Evolutionary conservation across 805 yeast genomes (phyloP), one percentile per base, ranked within the genome.

Genomic region (Candida pini): DNA sequence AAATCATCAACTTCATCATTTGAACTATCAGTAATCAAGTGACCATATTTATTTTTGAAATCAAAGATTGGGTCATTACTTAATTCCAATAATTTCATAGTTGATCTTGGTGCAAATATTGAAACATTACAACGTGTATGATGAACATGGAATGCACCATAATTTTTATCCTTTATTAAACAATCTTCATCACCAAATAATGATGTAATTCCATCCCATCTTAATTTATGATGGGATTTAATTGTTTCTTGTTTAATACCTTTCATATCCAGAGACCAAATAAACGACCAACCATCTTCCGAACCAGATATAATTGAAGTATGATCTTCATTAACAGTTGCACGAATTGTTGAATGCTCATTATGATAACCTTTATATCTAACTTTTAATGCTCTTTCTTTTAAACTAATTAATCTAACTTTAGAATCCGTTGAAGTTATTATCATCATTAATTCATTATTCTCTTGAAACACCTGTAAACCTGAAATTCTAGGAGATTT

Each of bases 51-150:
- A 18, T 40, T 35, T 22, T 47, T 60, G 34, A 84, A 53, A 40
- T 85, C 95, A 56, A 72, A 86, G 5, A 89, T 75, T 8, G 83
- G 75, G 56, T 88, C 97, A 50, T 83, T 83, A 1, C 95, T 81
- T 26, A 78, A 62, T 30, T 81, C 78, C 26, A 89, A 56, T 10
- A 80, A 61, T 42, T 75, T 77, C 31, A 73, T 66, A 0, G 95
- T 81, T 4, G 66, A 64, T 14, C 71, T 61, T 0, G 96, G 96
- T 1, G 94, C 96, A 59, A 87, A 74, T 1, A 76, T 49, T 0
- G 95, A 89, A 25, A 73, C 76, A 27, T 90, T 88, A 22, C 87
- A 84, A 23, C 75, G 71, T 1, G 79, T 62, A 49, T 76, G 78
- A 56, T 84, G 88, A 0, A 92, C 86, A 60, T 82, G 90, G 53